Evolutionary conservation across 2,329 filamentous ascomycete genomes (phyloP).

Genomic region (Nemania abortiva): DNA sequence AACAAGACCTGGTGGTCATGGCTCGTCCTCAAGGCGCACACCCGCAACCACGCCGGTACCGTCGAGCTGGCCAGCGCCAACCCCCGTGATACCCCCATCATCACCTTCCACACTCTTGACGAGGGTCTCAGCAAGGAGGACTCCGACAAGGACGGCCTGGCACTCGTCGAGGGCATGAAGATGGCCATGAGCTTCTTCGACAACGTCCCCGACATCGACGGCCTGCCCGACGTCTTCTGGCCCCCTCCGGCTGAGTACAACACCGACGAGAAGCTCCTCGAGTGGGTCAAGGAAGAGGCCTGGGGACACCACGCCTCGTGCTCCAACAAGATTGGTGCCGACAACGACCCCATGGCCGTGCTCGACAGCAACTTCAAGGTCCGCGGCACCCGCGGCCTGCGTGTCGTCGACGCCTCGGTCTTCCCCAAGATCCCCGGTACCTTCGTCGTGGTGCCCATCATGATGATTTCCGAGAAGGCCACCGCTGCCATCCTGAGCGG

Average conservation of each 20-base stretch:
- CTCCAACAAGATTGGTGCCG: constrained; percentile 51
- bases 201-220: constrained; percentile 57
- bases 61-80: constrained; percentile 71
- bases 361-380: constrained; percentile 65
- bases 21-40: constrained; percentile 68
- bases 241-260: constrained; percentile 34
- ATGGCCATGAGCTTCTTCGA: constrained; percentile 60
- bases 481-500: constrained; percentile 45
- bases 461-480: constrained; percentile 49
- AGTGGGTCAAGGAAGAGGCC: constrained; percentile 47
- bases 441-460: constrained; percentile 47
- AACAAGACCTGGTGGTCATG: constrained; percentile 59
- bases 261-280: constrained; percentile 44
- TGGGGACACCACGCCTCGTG: constrained; percentile 50
- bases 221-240: constrained; percentile 48
- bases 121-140: constrained; percentile 58
- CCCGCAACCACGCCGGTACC: constrained; percentile 69
- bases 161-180: constrained; percentile 66
- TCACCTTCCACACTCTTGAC: constrained; percentile 72
- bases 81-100: constrained; percentile 72
- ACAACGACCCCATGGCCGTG: constrained; percentile 63
- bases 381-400: constrained; percentile 61
- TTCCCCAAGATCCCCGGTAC: constrained; percentile 63
- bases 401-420: constrained; percentile 67
- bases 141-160: constrained; percentile 61